Evolutionary conservation across 2,329 filamentous ascomycete genomes (phyloP).

Genomic region (Fusarium sp.): DNA sequence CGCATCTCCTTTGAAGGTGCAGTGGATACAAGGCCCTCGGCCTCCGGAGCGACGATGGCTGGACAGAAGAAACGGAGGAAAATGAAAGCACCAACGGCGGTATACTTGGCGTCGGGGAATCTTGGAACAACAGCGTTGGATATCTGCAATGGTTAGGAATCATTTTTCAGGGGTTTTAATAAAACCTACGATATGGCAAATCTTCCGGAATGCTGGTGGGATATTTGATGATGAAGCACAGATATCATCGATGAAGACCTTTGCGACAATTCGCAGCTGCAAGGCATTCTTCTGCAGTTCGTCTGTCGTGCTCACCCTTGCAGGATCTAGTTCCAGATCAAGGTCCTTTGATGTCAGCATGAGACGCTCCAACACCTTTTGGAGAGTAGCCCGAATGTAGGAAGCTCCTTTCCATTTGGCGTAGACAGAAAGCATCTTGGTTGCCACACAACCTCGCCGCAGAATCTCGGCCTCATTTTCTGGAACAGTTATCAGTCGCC

Average conservation of each 20-base stretch:
- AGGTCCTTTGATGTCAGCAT: conserved; percentile 76
- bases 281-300: conserved; percentile 75
- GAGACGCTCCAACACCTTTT: conserved; percentile 74
- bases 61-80: conserved; percentile 80
- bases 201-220: conserved; percentile 73
- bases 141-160: conserved; percentile 56
- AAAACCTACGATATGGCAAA: conserved; percentile 72
- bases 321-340: conserved; percentile 75
- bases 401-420: conserved; percentile 77
- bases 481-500: conserved; percentile 39
- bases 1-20: conserved; percentile 77
- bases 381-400: conserved; percentile 73
- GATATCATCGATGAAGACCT: conserved; percentile 79
- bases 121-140: conserved; percentile 71
- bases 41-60: conserved; percentile 77
- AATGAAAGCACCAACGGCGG: conserved; percentile 77
- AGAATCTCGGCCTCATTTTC: conserved; percentile 77
- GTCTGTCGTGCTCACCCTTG: conserved; percentile 69
- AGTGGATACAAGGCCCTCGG: conserved; percentile 71
- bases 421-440: conserved; percentile 78
- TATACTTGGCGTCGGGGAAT: conserved; percentile 78
- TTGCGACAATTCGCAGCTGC: conserved; percentile 75
- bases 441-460: conserved; percentile 77
- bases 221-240: conserved; percentile 72
- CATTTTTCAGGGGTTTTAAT: background rate